phyloP scores from a whole-genome alignment of 2,329 filamentous ascomycete species.

The Fusarium globosum region DNA sequence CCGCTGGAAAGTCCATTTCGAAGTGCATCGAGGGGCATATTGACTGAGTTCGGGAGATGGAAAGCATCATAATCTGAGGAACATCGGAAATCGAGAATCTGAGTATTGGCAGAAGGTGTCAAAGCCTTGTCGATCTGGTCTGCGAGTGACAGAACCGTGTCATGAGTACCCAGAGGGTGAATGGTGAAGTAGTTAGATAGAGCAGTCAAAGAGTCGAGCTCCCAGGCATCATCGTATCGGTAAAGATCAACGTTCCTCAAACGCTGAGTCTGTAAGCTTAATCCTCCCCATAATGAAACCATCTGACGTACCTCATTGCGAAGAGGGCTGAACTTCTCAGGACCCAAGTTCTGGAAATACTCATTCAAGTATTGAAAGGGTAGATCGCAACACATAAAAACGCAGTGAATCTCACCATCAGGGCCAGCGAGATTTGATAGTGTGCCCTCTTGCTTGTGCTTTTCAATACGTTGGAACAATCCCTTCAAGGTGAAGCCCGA shows the following conservation, averaged over 20 bases:
- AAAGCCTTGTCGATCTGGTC: constrained; percentile 44
- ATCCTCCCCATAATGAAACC: rapidly evolving
- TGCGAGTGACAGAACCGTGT: constrained; percentile 41
- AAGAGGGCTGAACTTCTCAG: constrained; percentile 60
- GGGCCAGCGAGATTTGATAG: constrained; percentile 58
- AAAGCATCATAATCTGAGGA: constrained; percentile 55
- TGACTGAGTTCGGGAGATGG: constrained; percentile 59
- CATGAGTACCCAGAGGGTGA: constrained; percentile 39
- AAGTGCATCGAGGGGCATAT: constrained; percentile 56
- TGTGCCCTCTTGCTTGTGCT: constrained; percentile 57
- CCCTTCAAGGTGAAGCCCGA: constrained; percentile 68
- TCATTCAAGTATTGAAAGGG: constrained; percentile 71
- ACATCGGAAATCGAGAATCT: constrained; percentile 58
- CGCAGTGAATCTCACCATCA: constrained; percentile 61
- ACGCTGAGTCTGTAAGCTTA: constrained; percentile 50
- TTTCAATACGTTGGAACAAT: constrained; percentile 60
- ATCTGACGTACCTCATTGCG: constrained; percentile 50
- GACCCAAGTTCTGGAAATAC: constrained; percentile 66
- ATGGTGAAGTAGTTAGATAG: constrained; percentile 52
- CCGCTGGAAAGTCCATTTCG: constrained; percentile 44
- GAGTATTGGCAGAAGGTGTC: constrained; percentile 45
- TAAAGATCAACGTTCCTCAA: constrained; percentile 62
- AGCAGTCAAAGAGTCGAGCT: constrained; percentile 54
- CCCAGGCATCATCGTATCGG: constrained; percentile 67
- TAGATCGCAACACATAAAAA: constrained; percentile 71